A percentile compares a stretch with the other conserved stretches of the same genome.
phyloP scores from a whole-genome alignment of 1,284 basidiomycete genomes.

The Cutaneotrichosporon dermatis region DNA sequence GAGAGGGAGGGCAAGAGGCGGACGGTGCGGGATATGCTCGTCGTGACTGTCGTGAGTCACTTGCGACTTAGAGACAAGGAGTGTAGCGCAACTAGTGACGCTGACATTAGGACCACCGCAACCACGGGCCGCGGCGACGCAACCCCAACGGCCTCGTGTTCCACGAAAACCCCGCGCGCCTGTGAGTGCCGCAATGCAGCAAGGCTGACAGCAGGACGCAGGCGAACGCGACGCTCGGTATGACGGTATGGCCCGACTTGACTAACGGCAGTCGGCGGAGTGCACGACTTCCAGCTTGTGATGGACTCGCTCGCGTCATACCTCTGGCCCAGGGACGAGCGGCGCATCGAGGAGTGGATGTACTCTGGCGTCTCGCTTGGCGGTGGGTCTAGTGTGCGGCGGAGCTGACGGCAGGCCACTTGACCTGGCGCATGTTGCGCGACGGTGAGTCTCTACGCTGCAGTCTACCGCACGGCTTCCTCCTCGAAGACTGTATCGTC shows the following conservation, averaged over 20 bases:
- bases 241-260: neutral
- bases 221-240: neutral
- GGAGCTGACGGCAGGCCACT: slow-evolving; percentile 2
- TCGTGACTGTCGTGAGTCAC: slow-evolving; percentile 42
- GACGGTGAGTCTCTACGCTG: neutral
- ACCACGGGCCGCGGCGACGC: slow-evolving; percentile 63
- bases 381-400: slow-evolving; percentile 25
- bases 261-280: slow-evolving; percentile 7
- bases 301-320: slow-evolving; percentile 75
- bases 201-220: neutral
- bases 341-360: slow-evolving; percentile 63
- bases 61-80: neutral
- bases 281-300: slow-evolving; percentile 67
- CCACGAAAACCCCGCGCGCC: slow-evolving; percentile 61
- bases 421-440: slow-evolving; percentile 14
- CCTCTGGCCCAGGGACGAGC: slow-evolving; percentile 69
- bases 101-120: slow-evolving; percentile 63
- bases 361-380: slow-evolving; percentile 54
- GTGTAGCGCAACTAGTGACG: neutral
- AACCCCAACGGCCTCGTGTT: slow-evolving; percentile 59
- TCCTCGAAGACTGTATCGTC: too few relatives aligned
- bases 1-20: slow-evolving; percentile 9
- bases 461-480: too few relatives aligned
- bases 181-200: slow-evolving; percentile 4
- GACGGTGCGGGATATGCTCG: slow-evolving; percentile 36